A percentile compares a stretch with the other conserved stretches of the same genome.
phyloP scores from a whole-genome alignment of 148 eudicot genomes.

The Persicaria tinctoria region DNA sequence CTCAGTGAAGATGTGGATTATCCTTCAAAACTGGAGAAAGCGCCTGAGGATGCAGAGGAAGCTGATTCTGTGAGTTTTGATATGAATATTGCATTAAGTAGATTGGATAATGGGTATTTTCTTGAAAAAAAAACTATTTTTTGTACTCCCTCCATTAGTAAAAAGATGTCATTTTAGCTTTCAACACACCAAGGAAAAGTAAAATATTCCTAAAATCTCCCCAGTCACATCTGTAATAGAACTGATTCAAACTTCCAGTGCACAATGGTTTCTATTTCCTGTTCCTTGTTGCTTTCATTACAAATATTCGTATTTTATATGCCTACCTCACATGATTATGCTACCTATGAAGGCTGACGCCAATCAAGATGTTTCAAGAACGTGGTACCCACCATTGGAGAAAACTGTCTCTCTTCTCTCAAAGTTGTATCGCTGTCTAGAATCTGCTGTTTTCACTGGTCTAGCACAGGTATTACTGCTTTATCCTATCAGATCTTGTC shows the following conservation, averaged over 20 bases:
- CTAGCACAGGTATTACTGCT: slow-evolving; percentile 71
- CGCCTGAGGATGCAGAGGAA: slow-evolving; percentile 42
- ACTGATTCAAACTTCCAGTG: background rate
- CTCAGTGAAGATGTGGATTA: slow-evolving; percentile 81
- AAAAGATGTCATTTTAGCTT: too few relatives aligned
- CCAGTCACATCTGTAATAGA: background rate
- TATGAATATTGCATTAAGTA: background rate
- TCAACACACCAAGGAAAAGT: too few relatives aligned
- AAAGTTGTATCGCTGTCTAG: slow-evolving; percentile 77
- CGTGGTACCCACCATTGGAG: slow-evolving; percentile 96
- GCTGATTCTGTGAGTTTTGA: slow-evolving; percentile 55
- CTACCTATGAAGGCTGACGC: slow-evolving; percentile 47
- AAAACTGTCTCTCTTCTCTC: slow-evolving; percentile 82
- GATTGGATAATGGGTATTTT: background rate
- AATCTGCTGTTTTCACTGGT: slow-evolving; percentile 89
- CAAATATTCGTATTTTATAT: slow-evolving; percentile 7
- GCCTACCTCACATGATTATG: slow-evolving; percentile 21
- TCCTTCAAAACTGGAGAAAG: slow-evolving; percentile 82
- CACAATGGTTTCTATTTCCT: background rate
- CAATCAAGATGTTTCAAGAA: slow-evolving; percentile 49
- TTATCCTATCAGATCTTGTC: background rate
- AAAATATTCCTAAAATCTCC: background rate
- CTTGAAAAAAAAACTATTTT: background rate
- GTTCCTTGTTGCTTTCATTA: background rate
- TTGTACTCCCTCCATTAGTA: too few relatives aligned